phyloP scores from a whole-genome alignment of 1,284 basidiomycete species.

The Austroboletus rostrupii region DNA sequence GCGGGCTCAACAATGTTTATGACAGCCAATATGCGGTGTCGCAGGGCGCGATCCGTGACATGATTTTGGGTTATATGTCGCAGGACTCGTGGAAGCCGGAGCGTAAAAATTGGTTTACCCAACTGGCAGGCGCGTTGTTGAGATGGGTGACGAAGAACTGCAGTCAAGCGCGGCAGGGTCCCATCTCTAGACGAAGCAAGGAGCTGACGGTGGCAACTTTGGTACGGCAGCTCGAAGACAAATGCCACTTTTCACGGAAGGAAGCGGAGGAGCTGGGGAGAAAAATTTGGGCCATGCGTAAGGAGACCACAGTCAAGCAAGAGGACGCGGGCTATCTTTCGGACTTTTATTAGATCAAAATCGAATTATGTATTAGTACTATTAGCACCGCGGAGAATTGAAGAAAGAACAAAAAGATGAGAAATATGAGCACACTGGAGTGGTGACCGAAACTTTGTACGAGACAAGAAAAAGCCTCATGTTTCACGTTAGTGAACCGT shows the following conservation, averaged over 20 bases:
- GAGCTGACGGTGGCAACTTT: slow-evolving; percentile 16
- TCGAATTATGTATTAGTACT: neutral
- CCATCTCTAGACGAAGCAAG: too few species aligned
- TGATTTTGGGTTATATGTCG: slow-evolving; percentile 19
- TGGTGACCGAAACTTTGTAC: too few species aligned
- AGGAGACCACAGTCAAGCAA: slow-evolving; percentile 10
- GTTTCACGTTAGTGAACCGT: too few species aligned
- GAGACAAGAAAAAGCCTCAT: too few species aligned
- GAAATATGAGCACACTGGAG: too few species aligned
- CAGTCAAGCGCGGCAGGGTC: neutral
- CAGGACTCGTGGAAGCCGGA: slow-evolving; percentile 19
- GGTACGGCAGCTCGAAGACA: slow-evolving; percentile 12
- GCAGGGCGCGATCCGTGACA: slow-evolving; percentile 10
- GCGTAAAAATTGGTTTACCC: slow-evolving; percentile 18
- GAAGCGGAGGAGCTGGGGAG: slow-evolving; percentile 17
- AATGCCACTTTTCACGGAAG: slow-evolving; percentile 10
- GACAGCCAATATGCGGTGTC: slow-evolving; percentile 13
- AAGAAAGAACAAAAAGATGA: too few species aligned
- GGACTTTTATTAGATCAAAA: neutral
- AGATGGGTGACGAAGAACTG: slow-evolving; percentile 14
- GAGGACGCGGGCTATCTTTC: neutral
- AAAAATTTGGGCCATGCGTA: slow-evolving; percentile 18
- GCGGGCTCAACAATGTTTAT: slow-evolving; percentile 12
- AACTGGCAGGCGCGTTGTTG: slow-evolving; percentile 22
- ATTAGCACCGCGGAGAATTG: neutral